Evolutionary conservation across 768 basidiomycete species (phyloP).

Genomic region (Pulveroboletus ravenelii): DNA sequence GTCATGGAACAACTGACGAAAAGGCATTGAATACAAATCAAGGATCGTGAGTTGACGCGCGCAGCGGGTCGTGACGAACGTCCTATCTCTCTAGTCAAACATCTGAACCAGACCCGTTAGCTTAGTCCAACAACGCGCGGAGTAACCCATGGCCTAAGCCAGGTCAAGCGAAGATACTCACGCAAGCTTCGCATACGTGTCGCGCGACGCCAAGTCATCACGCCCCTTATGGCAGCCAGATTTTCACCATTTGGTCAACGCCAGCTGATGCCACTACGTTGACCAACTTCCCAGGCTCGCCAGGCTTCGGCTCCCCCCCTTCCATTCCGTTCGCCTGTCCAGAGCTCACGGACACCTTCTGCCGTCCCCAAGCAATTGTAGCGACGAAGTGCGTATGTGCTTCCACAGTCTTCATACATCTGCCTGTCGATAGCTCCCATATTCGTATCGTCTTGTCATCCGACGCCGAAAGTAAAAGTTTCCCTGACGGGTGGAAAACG

Average conservation of each 20-base stretch:
- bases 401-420: constrained; percentile 82
- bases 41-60: constrained; percentile 30
- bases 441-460: constrained; percentile 90
- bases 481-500: constrained; percentile 86
- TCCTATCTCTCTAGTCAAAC: constrained; percentile 5
- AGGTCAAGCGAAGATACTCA: constrained; percentile 12
- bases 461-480: constrained; percentile 84
- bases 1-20: constrained; percentile 17
- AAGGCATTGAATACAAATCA: constrained; percentile 13
- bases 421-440: constrained; percentile 83
- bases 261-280: constrained; percentile 69
- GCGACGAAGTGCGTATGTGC: constrained; percentile 85
- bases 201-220: constrained; percentile 3
- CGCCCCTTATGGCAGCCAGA: constrained; percentile 52
- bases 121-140: neutral
- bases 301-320: constrained; percentile 30
- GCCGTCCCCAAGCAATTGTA: constrained; percentile 76
- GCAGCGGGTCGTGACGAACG: constrained; percentile 26
- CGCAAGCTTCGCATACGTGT: constrained; percentile 9
- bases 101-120: constrained; percentile 9
- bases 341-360: constrained; percentile 39
- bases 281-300: constrained; percentile 51
- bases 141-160: constrained; percentile 15
- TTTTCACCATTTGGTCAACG: constrained; percentile 62
- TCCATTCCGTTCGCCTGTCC: constrained; percentile 35